Percentiles rank a stretch among this genome's conserved stretches.
These are phyloP conservation scores for Monosporascus sp. DNA, from an alignment of 2,329 filamentous ascomycete genomes.

Conservation along the genomic window DNA sequence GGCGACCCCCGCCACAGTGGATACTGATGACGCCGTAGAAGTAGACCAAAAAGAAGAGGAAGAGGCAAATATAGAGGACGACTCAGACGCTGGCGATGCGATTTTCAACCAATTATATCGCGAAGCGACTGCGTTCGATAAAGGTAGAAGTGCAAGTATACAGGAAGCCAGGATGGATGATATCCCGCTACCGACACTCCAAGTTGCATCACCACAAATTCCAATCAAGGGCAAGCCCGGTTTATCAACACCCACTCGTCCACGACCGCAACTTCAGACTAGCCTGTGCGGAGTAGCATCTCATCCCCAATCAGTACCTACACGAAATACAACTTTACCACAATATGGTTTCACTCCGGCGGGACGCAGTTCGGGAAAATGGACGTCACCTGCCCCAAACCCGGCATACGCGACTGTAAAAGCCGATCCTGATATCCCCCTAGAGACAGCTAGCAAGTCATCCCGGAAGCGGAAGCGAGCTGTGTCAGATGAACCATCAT, in stretches of 20 bases:
- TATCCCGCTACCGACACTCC: not conserved
- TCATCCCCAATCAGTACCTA: not conserved
- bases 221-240: not conserved
- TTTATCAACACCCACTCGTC: not conserved
- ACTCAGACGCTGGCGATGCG: slow-evolving; percentile 20
- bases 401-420: not conserved
- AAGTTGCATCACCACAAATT: not conserved
- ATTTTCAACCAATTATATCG: slow-evolving; percentile 24
- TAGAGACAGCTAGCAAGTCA: not conserved
- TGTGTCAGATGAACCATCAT: slow-evolving; percentile 23
- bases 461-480: slow-evolving; percentile 1
- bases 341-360: slow-evolving; percentile 23
- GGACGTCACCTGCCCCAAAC: slow-evolving; percentile 1
- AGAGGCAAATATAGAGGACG: slow-evolving; percentile 12
- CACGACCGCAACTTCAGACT: not conserved
- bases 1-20: slow-evolving; percentile 1
- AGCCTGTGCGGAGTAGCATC: not conserved
- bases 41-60: slow-evolving; percentile 12
- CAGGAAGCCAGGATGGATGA: not conserved
- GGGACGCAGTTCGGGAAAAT: slow-evolving; percentile 14
- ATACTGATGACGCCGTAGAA: slow-evolving; percentile 11
- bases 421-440: not conserved
- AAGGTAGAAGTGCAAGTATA: not conserved
- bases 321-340: slow-evolving; percentile 1
- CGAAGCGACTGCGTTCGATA: slow-evolving; percentile 7